Evolutionary conservation across 495 filamentous ascomycete genomes (phyloP), one percentile per base, ranked within the genome.

Genomic region (Hyphodiscus hymeniophilus): DNA sequence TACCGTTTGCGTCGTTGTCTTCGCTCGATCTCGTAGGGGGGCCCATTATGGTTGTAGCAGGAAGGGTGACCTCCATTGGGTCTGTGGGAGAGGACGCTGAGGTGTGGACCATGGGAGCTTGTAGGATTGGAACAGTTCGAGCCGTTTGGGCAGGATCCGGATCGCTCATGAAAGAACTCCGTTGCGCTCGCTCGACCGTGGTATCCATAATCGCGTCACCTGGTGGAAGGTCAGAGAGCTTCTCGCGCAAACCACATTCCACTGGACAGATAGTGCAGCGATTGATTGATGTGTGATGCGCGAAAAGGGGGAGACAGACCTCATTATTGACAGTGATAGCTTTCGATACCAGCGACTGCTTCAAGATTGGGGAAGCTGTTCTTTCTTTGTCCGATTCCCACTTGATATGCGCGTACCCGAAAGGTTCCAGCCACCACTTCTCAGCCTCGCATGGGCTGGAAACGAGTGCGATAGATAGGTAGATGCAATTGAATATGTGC

Each of bases 1-100:
- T 33, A 39, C 59, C 59, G 59, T 61, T 61, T 56, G 56, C 48
- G 30, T 59, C 59, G 45, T 21, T 16, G 8, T 61, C 58, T 23
- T 56, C 55, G 36, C 58, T 61, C 18, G 52, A 54, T 46, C 55
- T 46, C 1, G 52, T 22, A 15, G 59, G 59, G 22, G 59, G 59
- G 16, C 28, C 52, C 56, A 59, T 59, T 41, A 52, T 46, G 10
- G 49, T 41, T 11, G 52, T 35, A 15, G 52, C 22, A 31, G 58
- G 54, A 40, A 42, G 41, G 13, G 52, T 53, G 28, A 56, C 56
- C 18, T 59, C 56, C 59, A 61, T 61, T 38, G 59, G 55, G 40
- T 59, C 59, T 20, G 47, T 50, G 15, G 55, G 55, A 32, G 55
- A 55, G 8, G 52, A 52, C 24, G 52, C 24, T 40, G 52, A 52